These are phyloP conservation scores for Stenogyne calaminthoides DNA, from an alignment of 305 asterid genomes.

Conservation along the genomic window DNA sequence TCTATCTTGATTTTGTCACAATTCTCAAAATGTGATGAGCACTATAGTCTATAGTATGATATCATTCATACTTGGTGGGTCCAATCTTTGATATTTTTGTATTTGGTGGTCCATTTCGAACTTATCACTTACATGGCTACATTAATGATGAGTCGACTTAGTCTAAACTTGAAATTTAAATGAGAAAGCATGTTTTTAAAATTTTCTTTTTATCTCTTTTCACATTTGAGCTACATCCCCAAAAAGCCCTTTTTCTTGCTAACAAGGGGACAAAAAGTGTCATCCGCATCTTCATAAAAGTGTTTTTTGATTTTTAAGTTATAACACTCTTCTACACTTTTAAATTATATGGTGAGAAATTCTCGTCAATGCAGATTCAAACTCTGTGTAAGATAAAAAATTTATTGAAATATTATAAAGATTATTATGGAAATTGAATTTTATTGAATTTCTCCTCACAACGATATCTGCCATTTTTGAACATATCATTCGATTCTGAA, in stretches of 20 bases:
- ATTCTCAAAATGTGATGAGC: background rate
- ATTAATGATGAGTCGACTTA: background rate
- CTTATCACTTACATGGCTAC: background rate
- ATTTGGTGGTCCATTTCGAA: background rate
- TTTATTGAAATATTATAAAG: too few relatives aligned
- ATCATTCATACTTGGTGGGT: slow-evolving; percentile 8
- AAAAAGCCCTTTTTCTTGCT: background rate
- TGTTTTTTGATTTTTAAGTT: too few relatives aligned
- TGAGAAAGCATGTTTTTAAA: background rate
- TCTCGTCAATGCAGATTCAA: too few relatives aligned
- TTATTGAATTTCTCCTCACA: too few relatives aligned
- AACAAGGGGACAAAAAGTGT: background rate
- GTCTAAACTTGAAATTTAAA: too few relatives aligned
- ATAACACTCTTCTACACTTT: too few relatives aligned
- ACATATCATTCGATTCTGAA: too few relatives aligned
- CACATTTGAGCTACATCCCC: background rate
- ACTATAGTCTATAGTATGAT: background rate
- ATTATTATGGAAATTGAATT: too few relatives aligned
- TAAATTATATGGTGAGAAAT: too few relatives aligned
- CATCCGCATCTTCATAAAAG: too few relatives aligned
- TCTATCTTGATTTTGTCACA: background rate
- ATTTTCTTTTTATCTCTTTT: background rate
- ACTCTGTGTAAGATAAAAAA: too few relatives aligned
- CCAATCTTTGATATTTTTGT: background rate
- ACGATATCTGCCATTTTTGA: too few relatives aligned